Conservation (phyloP, 78 protist genomes). For the Dictyostelium firmibasis region DNA sequence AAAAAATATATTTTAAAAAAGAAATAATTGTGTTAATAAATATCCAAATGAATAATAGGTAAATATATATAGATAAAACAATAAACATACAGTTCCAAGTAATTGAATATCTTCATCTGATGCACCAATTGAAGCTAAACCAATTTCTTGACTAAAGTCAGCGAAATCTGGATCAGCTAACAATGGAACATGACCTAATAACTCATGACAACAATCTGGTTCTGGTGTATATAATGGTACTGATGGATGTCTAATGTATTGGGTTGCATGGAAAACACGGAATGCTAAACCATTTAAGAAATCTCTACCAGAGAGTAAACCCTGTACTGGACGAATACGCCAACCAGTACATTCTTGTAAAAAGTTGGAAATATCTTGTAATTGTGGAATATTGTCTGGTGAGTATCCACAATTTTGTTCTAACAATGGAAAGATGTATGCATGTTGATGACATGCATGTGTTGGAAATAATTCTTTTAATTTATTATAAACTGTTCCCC, state of each 20-base stretch:
- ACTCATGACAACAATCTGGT: slow-evolving; percentile 96
- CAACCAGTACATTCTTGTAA: slow-evolving; percentile 91
- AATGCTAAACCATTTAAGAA: slow-evolving; percentile 96
- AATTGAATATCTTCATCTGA: slow-evolving; percentile 91
- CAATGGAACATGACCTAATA: slow-evolving; percentile 97
- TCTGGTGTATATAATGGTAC: slow-evolving; percentile 98
- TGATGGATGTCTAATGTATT: slow-evolving; percentile 95
- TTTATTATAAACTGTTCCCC: slow-evolving; percentile 79
- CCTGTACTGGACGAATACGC: slow-evolving; percentile 93
- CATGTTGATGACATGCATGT: slow-evolving; percentile 92
- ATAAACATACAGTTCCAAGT: slow-evolving; percentile 77
- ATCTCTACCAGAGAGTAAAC: slow-evolving; percentile 94
- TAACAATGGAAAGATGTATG: slow-evolving; percentile 83
- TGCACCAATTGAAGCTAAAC: slow-evolving; percentile 96
- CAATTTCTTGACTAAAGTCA: slow-evolving; percentile 94
- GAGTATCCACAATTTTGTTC: slow-evolving; percentile 90
- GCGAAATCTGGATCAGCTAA: slow-evolving; percentile 97
- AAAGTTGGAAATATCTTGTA: slow-evolving; percentile 83
- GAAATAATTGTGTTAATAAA: too few relatives aligned
- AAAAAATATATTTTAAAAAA: too few relatives aligned
- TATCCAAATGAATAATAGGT: too few relatives aligned
- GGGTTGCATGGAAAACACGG: slow-evolving; percentile 96
- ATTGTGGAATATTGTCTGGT: slow-evolving; percentile 87
- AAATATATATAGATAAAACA: too few relatives aligned
- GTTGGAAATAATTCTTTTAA: slow-evolving; percentile 87